Conservation (phyloP, 176 grass and related monocot genomes). For the Microstegium vimineum region DNA sequence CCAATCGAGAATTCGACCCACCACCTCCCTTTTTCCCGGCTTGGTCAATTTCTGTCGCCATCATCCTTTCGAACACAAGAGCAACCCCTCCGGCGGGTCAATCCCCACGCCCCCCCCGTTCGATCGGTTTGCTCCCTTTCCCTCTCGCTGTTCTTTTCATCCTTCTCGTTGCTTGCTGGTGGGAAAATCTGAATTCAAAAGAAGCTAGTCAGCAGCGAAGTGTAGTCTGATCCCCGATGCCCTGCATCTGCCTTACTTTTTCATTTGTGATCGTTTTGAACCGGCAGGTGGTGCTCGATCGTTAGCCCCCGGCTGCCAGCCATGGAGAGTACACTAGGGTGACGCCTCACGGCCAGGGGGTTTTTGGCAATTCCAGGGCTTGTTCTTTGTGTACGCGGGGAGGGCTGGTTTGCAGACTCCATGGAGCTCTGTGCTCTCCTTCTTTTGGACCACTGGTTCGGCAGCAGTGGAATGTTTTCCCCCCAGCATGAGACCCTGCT, state of each 20-base stretch:
- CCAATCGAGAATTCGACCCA: not conserved
- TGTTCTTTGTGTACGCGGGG: not conserved
- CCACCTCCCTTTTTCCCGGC: not conserved
- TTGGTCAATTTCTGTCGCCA: not conserved
- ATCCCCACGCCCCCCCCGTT: not conserved
- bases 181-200: too few species aligned
- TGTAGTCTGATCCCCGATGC: not conserved
- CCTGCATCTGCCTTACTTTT: not conserved
- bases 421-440: conserved; percentile 13
- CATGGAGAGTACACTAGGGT: not conserved
- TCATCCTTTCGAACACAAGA: not conserved
- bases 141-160: not conserved
- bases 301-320: too few species aligned
- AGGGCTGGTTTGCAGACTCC: not conserved
- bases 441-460: not conserved
- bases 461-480: not conserved
- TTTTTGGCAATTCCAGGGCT: conserved; percentile 11
- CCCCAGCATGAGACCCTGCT: not conserved
- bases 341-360: not conserved
- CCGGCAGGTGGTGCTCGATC: too few species aligned
- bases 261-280: not conserved
- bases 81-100: not conserved
- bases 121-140: not conserved
- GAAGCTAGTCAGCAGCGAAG: too few species aligned
- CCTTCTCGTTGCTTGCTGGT: too few species aligned